phyloP scores from a whole-genome alignment of 1,284 basidiomycete species.

The Tylopilus sp. region DNA sequence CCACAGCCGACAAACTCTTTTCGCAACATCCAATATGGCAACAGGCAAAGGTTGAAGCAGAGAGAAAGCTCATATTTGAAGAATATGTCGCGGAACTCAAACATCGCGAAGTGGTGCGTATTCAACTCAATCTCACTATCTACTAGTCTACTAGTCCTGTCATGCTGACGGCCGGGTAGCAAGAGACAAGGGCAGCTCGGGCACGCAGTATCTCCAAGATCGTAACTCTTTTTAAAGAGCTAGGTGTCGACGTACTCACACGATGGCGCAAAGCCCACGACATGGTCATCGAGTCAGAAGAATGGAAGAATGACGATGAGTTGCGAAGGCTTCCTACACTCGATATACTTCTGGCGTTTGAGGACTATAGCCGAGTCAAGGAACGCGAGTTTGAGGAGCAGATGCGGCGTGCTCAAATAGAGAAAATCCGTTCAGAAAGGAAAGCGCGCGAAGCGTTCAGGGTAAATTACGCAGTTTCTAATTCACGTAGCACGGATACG shows the following conservation, averaged over 20 bases:
- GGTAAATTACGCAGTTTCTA: conserved; percentile 37
- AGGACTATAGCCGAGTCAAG: conserved; percentile 82
- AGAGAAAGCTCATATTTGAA: conserved; percentile 81
- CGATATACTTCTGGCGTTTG: conserved; percentile 86
- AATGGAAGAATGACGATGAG: conserved; percentile 71
- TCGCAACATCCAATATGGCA: conserved; percentile 84
- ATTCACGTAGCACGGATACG: neutral
- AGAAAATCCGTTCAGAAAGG: conserved; percentile 75
- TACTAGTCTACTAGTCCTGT: conserved; percentile 2
- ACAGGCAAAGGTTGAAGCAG: conserved; percentile 75
- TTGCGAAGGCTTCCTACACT: conserved; percentile 78
- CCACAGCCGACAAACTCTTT: conserved; percentile 79
- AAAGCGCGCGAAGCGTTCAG: conserved; percentile 88
- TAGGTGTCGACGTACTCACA: conserved; percentile 83
- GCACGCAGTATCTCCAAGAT: conserved; percentile 75
- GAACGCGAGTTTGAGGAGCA: conserved; percentile 87
- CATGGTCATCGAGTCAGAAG: conserved; percentile 68
- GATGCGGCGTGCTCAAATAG: conserved; percentile 70
- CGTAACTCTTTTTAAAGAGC: conserved; percentile 70
- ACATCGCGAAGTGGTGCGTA: conserved; percentile 75
- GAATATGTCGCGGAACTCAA: conserved; percentile 84
- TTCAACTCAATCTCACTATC: conserved; percentile 1
- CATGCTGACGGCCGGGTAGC: conserved; percentile 40
- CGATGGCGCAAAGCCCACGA: conserved; percentile 82
- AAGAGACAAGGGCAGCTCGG: conserved; percentile 70